These are phyloP conservation scores for Sesbania bispinosa DNA, from an alignment of 306 rosid genomes.

Conservation along the genomic window DNA sequence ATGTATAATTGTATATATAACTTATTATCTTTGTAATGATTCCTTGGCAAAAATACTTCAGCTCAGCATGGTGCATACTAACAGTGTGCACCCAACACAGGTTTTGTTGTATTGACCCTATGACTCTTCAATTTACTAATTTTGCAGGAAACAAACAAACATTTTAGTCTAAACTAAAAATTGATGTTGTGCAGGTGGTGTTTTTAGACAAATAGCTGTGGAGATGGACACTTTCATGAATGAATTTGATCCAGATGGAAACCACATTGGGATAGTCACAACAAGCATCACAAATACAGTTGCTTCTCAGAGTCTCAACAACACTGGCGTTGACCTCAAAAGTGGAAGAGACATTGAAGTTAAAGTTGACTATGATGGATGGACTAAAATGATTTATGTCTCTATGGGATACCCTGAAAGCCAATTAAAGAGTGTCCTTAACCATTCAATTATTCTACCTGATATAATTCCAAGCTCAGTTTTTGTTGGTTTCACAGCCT, in stretches of 20 bases:
- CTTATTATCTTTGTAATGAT: too few relatives aligned
- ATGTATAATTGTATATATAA: too few relatives aligned
- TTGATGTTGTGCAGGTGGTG: constrained; percentile 32
- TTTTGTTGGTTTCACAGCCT: constrained; percentile 58
- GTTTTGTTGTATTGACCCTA: neutral
- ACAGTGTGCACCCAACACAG: neutral
- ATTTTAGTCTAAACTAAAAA: neutral
- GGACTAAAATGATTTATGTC: constrained; percentile 30
- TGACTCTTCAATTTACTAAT: neutral
- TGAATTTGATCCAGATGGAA: constrained; percentile 53
- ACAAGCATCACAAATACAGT: constrained; percentile 41
- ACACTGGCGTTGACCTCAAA: constrained; percentile 37
- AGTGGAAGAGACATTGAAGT: constrained; percentile 49
- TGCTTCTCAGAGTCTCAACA: constrained; percentile 35
- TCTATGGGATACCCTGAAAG: constrained; percentile 36
- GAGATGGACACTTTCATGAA: constrained; percentile 56
- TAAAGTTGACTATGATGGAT: constrained; percentile 51
- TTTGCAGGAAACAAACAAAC: neutral
- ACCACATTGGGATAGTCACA: constrained; percentile 52
- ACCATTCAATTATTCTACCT: constrained; percentile 31
- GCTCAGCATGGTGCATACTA: too few relatives aligned
- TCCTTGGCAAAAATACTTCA: too few relatives aligned
- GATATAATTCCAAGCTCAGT: constrained; percentile 36
- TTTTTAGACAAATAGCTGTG: constrained; percentile 42
- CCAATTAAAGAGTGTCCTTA: constrained; percentile 33